Conservation (phyloP, 345 rosid species). For the Streptanthus diversifolius region DNA sequence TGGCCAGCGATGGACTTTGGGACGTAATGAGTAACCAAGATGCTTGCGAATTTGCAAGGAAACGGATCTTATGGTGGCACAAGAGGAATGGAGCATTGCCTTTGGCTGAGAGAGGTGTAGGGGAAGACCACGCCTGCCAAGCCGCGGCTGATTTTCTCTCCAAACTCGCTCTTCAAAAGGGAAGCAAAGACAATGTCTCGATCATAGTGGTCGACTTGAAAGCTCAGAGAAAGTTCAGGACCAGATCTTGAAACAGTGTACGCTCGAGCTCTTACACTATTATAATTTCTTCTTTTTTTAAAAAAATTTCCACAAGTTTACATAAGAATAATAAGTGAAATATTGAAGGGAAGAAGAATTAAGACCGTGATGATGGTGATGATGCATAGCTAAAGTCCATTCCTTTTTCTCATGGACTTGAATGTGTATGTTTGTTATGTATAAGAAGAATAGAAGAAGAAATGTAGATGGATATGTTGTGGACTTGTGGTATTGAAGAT, state of each 20-base stretch:
- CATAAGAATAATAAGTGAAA: conserved; percentile 32
- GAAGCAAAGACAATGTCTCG: conserved; percentile 84
- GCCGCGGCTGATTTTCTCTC: conserved; percentile 79
- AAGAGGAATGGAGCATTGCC: conserved; percentile 56
- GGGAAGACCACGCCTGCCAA: conserved; percentile 67
- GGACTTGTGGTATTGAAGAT: conserved; percentile 15
- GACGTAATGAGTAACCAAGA: conserved; percentile 95
- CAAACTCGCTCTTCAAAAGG: conserved; percentile 67
- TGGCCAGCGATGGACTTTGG: conserved; percentile 97
- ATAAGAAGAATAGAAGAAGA: conserved; percentile 37
- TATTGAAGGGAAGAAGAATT: conserved; percentile 23
- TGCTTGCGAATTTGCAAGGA: conserved; percentile 81
- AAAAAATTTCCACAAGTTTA: conserved; percentile 32
- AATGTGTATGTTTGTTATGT: conserved; percentile 41
- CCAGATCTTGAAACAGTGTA: conserved; percentile 45
- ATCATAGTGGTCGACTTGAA: conserved; percentile 86
- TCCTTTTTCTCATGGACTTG: conserved; percentile 69
- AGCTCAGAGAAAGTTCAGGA: conserved; percentile 79
- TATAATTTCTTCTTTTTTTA: conserved; percentile 16
- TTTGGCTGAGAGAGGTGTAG: conserved; percentile 57
- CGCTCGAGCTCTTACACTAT: conserved; percentile 19
- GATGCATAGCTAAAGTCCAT: conserved; percentile 66
- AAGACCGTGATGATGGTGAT: conserved; percentile 32
- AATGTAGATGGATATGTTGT: conserved; percentile 21
- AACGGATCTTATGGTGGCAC: conserved; percentile 73